Evolutionary conservation across 2,329 filamentous ascomycete genomes (phyloP).

Genomic region (Claviceps sp.): DNA sequence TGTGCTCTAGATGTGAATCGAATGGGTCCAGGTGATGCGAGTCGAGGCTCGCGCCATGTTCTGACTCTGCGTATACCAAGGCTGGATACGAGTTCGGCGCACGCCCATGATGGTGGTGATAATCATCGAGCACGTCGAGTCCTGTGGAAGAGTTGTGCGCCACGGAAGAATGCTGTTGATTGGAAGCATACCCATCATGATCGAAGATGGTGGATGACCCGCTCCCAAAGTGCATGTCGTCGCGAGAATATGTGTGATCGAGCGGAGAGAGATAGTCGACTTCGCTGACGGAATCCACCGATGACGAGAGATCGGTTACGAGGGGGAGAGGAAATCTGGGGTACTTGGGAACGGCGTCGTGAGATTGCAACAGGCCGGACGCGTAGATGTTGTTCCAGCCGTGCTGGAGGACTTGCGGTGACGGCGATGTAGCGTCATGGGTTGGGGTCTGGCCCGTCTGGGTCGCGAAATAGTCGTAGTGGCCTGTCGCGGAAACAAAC

Average conservation of each 20-base stretch:
- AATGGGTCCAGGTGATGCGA: conserved; percentile 46
- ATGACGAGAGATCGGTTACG: conserved; percentile 37
- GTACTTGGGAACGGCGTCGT: conserved; percentile 25
- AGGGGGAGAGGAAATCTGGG: conserved; percentile 32
- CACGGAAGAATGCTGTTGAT: conserved; percentile 34
- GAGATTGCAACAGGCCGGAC: conserved; percentile 22
- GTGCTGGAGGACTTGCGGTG: conserved; percentile 25
- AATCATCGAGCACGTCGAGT: conserved; percentile 34
- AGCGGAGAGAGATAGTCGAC: conserved; percentile 50
- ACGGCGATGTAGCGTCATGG: conserved; percentile 29
- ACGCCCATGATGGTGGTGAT: conserved; percentile 24
- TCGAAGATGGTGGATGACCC: conserved; percentile 41
- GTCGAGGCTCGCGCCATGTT: conserved; percentile 45
- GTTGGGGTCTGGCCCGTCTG: conserved; percentile 24
- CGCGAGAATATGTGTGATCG: conserved; percentile 41
- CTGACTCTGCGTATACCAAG: conserved; percentile 46
- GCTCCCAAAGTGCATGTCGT: conserved; percentile 42
- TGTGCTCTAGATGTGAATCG: conserved; percentile 40
- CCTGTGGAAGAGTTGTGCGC: conserved; percentile 42
- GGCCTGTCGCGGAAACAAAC: conserved; percentile 15
- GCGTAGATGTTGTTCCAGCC: conserved; percentile 37
- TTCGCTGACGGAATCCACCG: conserved; percentile 47
- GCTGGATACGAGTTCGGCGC: conserved; percentile 48
- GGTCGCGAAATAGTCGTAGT: conserved; percentile 38
- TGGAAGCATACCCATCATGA: conserved; percentile 33